Evolutionary conservation across 345 rosid genomes (phyloP), one percentile per base, ranked within the genome.

Genomic region (Carallia brachiata): DNA sequence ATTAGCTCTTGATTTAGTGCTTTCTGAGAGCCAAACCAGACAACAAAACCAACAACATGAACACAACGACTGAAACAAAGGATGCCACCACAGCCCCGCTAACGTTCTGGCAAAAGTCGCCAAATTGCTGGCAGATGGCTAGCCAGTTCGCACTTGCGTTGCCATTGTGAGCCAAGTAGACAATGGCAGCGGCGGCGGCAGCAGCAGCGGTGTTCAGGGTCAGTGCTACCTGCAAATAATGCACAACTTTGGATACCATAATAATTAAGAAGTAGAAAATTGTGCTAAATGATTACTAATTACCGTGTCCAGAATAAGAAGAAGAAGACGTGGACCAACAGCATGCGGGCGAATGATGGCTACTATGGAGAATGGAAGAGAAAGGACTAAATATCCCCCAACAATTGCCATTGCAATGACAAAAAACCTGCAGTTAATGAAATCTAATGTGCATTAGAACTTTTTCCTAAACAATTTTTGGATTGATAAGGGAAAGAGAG

Each of bases 31-130:
- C 91, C 52, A 88, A 47, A 57, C 80, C 93, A 58, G 97, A 89
- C 5, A 90, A 61, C 47, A 91, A 70, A 48, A 91, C 61, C 67
- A 94, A 73, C 36, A 81, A 6, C 73, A 81, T 6, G 56, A 89
- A 70, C 39, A 90, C 67, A 8, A 71, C 73, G 6, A 74, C 95
- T 3, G 88, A 64, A 31, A 86, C 62, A 47, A 86, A 86, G 17
- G 96, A 70, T 2, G 90, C 88, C 68, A 94, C 95, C 73, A 94
- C 95, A 6, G 95, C 90, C 57, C 98, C 96, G 61, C 93, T 89
- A 9, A 80, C 78, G 63, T 80, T 77, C 77, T 85, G 87, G 83
- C 98, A 94, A 76, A 91, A 94, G 64, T 88, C 89, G 5, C 91
- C 97, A 18, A 85, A 94, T 73, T 94, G 97, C 19, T 85, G 81